phyloP scores from a whole-genome alignment of 1,139 yeast species.

The Casaregolazyma lundiana region DNA sequence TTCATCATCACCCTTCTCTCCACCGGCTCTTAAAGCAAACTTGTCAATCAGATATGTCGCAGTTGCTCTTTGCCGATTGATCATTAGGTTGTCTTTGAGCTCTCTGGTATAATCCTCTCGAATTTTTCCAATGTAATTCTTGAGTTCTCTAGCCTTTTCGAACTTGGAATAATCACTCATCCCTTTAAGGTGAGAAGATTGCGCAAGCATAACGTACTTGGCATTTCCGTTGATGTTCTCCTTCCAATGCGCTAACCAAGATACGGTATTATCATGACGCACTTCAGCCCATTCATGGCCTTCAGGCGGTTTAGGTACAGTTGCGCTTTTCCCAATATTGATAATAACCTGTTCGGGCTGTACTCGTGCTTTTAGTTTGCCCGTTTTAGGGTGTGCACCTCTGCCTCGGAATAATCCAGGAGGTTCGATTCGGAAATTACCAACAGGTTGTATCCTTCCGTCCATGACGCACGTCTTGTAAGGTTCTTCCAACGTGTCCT shows the following conservation, averaged over 20 bases:
- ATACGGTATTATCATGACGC: conserved; percentile 81
- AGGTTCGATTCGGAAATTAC: conserved; percentile 91
- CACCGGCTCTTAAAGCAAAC: conserved; percentile 97
- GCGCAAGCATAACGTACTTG: conserved; percentile 89
- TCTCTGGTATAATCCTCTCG: conserved; percentile 69
- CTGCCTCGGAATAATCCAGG: conserved; percentile 95
- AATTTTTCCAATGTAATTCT: conserved; percentile 64
- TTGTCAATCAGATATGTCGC: conserved; percentile 91
- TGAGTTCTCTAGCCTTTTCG: conserved; percentile 85
- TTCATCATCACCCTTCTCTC: conserved; percentile 95
- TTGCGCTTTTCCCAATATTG: conserved; percentile 69
- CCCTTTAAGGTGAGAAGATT: conserved; percentile 86
- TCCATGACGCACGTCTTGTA: conserved; percentile 75
- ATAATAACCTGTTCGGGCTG: conserved; percentile 84
- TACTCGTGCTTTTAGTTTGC: conserved; percentile 67
- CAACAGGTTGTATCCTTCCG: conserved; percentile 88
- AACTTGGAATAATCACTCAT: conserved; percentile 86
- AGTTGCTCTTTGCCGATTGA: conserved; percentile 87
- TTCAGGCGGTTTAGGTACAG: conserved; percentile 75
- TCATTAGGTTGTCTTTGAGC: conserved; percentile 72
- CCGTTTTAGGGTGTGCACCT: conserved; percentile 96
- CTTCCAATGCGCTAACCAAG: conserved; percentile 97
- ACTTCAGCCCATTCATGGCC: conserved; percentile 93
- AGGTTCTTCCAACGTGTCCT: conserved; percentile 72
- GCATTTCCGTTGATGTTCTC: conserved; percentile 81